Percentiles rank a stretch among this genome's conserved stretches.
phyloP scores from a whole-genome alignment of 192 early-diverging fungal genomes.

The Coemansia sp. region DNA sequence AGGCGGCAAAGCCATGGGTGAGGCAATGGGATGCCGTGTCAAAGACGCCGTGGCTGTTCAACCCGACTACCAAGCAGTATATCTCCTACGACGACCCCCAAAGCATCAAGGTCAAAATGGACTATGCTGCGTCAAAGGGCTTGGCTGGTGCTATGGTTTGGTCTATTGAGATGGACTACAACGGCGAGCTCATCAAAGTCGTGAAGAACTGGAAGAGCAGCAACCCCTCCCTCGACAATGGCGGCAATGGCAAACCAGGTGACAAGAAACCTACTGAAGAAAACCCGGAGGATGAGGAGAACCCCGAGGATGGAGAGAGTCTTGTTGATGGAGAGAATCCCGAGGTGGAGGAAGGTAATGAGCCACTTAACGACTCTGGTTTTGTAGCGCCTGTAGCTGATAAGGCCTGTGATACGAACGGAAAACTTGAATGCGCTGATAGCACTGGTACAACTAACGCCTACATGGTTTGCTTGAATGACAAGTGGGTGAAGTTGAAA shows the following conservation, averaged over 20 bases:
- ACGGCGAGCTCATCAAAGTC: conserved; percentile 55
- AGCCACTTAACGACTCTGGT: background rate
- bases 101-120: conserved; percentile 56
- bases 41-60: conserved; percentile 69
- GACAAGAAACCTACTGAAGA: no score
- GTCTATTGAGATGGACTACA: conserved; percentile 61
- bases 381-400: background rate
- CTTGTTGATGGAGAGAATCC: no score
- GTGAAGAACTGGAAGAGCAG: background rate
- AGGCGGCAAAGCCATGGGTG: conserved; percentile 53
- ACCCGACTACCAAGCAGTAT: conserved; percentile 51
- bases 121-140: conserved; percentile 53
- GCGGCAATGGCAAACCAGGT: no score
- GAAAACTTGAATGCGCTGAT: background rate
- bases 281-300: no score
- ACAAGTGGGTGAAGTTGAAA: background rate
- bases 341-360: background rate
- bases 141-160: conserved; percentile 67
- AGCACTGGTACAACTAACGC: background rate
- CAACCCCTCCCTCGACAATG: background rate
- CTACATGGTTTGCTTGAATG: background rate
- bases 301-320: no score
- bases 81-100: conserved; percentile 67
- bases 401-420: background rate
- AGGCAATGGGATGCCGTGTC: conserved; percentile 58